phyloP scores from a whole-genome alignment of 306 rosid species.

The Gleditsia sinensis region DNA sequence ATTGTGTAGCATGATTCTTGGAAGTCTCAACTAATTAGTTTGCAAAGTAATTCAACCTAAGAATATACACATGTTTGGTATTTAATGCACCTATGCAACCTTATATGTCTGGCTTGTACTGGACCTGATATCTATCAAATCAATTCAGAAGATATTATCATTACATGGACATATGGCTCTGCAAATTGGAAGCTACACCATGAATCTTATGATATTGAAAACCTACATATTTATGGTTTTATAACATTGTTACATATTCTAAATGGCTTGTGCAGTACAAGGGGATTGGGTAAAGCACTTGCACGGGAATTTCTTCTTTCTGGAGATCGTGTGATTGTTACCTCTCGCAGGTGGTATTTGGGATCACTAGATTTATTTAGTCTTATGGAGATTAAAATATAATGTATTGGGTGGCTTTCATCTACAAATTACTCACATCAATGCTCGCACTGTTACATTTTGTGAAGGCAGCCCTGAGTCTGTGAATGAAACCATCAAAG shows the following conservation, averaged over 20 bases:
- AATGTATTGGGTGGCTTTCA: constrained; percentile 21
- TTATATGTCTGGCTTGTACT: not conserved
- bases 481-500: constrained; percentile 69
- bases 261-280: constrained; percentile 65
- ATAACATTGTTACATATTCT: constrained; percentile 28
- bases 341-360: constrained; percentile 85
- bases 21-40: not conserved
- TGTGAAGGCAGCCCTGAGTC: constrained; percentile 75
- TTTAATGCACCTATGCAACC: not conserved
- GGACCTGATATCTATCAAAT: not conserved
- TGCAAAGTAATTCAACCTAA: not conserved
- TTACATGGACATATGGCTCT: constrained; percentile 3
- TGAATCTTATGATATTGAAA: not conserved
- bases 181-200: constrained; percentile 6
- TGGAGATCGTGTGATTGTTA: constrained; percentile 79
- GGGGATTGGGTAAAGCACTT: constrained; percentile 96
- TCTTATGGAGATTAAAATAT: not conserved
- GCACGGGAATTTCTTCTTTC: constrained; percentile 96
- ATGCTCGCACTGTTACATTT: constrained; percentile 30
- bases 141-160: constrained; percentile 3
- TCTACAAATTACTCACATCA: constrained; percentile 34
- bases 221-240: not conserved
- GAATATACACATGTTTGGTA: not conserved
- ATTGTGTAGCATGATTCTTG: not conserved
- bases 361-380: constrained; percentile 19